Percentiles rank a stretch among this genome's conserved stretches.
phyloP scores from a whole-genome alignment of 768 basidiomycete species.

The Mycena metata region DNA sequence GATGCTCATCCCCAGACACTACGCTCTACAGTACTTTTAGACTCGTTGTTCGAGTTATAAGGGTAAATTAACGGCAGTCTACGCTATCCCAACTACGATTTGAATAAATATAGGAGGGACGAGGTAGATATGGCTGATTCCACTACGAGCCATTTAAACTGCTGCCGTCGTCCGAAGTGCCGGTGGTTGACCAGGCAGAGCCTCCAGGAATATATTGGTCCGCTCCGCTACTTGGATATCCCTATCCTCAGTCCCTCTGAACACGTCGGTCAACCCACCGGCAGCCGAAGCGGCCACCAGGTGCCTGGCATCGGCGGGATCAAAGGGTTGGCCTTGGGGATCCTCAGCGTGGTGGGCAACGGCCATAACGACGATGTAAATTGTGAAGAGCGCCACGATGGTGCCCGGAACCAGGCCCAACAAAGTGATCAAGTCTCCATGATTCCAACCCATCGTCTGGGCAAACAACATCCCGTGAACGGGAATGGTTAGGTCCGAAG shows the following conservation, averaged over 20 bases:
- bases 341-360: not conserved
- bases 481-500: not conserved
- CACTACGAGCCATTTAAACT: no score
- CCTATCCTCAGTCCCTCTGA: not conserved
- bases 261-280: constrained; percentile 2
- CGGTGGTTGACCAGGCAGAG: not conserved
- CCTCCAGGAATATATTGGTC: not conserved
- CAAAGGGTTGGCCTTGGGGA: not conserved
- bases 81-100: no score
- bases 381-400: constrained; percentile 5
- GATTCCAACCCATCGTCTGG: constrained; percentile 3
- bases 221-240: not conserved
- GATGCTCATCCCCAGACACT: not conserved
- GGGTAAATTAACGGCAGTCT: not conserved
- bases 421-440: not conserved
- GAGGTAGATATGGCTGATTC: no score
- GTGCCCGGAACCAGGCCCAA: constrained; percentile 3
- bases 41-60: not conserved
- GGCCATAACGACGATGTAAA: not conserved
- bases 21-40: not conserved
- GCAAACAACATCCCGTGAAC: not conserved
- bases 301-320: constrained; percentile 1
- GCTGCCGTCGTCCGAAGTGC: not conserved
- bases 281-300: constrained; percentile 1
- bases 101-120: no score